Conservation (phyloP, 495 filamentous ascomycete genomes). For the Lichenothelia convexa region DNA sequence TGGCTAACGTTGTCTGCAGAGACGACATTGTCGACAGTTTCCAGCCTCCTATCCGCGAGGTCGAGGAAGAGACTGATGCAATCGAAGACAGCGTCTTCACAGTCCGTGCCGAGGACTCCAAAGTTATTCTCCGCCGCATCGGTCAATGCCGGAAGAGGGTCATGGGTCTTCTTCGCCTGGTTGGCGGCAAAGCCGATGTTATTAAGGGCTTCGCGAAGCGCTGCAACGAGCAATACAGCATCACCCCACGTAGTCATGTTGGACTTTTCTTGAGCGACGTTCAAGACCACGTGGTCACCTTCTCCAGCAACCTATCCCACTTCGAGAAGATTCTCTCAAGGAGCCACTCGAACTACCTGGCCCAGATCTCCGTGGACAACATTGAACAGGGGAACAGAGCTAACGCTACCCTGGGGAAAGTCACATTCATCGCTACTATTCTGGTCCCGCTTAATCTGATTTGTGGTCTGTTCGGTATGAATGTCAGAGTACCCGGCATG, state of each 20-base stretch:
- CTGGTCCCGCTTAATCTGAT: slow-evolving; percentile 94
- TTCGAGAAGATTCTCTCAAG: slow-evolving; percentile 96
- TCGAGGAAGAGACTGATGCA: slow-evolving; percentile 73
- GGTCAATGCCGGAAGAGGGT: slow-evolving; percentile 84
- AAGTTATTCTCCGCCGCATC: slow-evolving; percentile 67
- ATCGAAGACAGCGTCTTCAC: slow-evolving; percentile 94
- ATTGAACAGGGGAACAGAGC: slow-evolving; percentile 62
- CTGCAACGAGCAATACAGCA: slow-evolving; percentile 89
- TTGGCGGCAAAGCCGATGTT: slow-evolving; percentile 94
- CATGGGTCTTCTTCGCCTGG: slow-evolving; percentile 76
- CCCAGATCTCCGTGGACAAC: slow-evolving; percentile 81
- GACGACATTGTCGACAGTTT: slow-evolving; percentile 97
- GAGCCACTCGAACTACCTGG: slow-evolving; percentile 89
- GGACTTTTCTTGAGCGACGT: slow-evolving; percentile 92
- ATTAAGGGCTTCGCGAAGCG: slow-evolving; percentile 94
- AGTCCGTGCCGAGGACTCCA: slow-evolving; percentile 73
- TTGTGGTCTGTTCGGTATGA: slow-evolving; percentile 95
- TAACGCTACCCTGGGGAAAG: slow-evolving; percentile 76
- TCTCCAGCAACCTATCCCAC: slow-evolving; percentile 89
- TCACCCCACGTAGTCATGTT: slow-evolving; percentile 88
- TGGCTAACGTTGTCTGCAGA: slow-evolving; percentile 25
- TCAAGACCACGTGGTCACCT: slow-evolving; percentile 96
- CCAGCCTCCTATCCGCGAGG: slow-evolving; percentile 65
- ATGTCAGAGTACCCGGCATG: slow-evolving; percentile 63
- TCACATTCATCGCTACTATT: slow-evolving; percentile 88